A percentile compares a stretch with the other conserved stretches of the same genome.
Evolutionary conservation across 352 stramenopile species (phyloP).

Genomic region (Blastocystis hominis): DNA sequence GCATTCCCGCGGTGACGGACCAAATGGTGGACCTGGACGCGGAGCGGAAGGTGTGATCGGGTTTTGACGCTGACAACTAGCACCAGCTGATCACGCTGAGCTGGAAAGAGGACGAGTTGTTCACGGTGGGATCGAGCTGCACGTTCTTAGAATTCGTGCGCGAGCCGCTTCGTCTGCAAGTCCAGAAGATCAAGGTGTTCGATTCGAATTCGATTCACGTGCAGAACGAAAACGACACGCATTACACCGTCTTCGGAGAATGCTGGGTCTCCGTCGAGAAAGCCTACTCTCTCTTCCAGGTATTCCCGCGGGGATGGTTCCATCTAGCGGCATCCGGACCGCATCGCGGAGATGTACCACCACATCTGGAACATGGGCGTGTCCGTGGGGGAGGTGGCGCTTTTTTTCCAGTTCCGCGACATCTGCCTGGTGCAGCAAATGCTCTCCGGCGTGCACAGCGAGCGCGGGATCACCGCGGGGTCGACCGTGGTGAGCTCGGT

Average conservation of each 20-base stretch:
- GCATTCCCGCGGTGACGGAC: slow-evolving; percentile 32
- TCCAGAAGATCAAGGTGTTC: slow-evolving; percentile 28
- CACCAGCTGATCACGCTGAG: background rate
- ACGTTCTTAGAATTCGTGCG: slow-evolving; percentile 41
- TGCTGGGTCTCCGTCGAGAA: slow-evolving; percentile 55
- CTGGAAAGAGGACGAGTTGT: slow-evolving; percentile 43
- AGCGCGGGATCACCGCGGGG: slow-evolving; percentile 33
- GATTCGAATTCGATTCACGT: background rate
- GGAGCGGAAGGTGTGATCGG: background rate
- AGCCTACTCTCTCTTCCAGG: slow-evolving; percentile 46
- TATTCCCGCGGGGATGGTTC: background rate
- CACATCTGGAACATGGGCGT: slow-evolving; percentile 41
- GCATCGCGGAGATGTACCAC: slow-evolving; percentile 24
- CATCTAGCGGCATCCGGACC: slow-evolving; percentile 35
- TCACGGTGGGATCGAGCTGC: slow-evolving; percentile 28
- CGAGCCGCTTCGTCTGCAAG: slow-evolving; percentile 24
- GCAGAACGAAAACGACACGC: background rate
- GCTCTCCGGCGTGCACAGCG: slow-evolving; percentile 38
- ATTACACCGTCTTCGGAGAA: slow-evolving; percentile 18
- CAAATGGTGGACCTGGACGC: slow-evolving; percentile 30
- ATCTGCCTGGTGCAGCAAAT: slow-evolving; percentile 54
- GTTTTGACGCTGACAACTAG: background rate
- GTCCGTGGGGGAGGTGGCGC: slow-evolving; percentile 17
- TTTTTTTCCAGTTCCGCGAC: slow-evolving; percentile 51
- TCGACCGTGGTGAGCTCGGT: slow-evolving; percentile 33